phyloP scores from a whole-genome alignment of 768 basidiomycete genomes.

The Coprinopsis cinerea region DNA sequence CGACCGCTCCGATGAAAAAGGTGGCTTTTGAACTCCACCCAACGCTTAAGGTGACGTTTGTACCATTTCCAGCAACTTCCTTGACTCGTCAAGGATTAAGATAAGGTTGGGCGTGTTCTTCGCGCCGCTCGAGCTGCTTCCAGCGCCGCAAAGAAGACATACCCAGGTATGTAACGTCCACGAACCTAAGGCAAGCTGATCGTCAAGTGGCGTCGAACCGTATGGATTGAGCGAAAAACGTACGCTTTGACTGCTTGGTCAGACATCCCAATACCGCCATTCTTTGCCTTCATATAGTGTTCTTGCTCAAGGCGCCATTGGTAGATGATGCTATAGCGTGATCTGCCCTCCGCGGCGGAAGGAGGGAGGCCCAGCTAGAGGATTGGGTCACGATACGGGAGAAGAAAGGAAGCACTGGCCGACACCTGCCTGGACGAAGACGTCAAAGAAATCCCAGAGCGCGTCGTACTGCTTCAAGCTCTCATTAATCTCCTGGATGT shows the following conservation, averaged over 20 bases:
- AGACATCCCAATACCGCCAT: conserved; percentile 86
- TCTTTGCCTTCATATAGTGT: conserved; percentile 76
- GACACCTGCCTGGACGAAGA: conserved; percentile 65
- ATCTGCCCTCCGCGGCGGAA: conserved; percentile 19
- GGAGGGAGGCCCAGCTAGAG: conserved; percentile 26
- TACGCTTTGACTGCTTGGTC: conserved; percentile 68
- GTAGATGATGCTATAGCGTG: conserved; percentile 58
- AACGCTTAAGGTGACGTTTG: no score
- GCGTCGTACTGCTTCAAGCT: conserved; percentile 51
- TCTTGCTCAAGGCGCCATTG: conserved; percentile 90
- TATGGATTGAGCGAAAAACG: conserved; percentile 24
- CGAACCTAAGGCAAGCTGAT: conserved; percentile 47
- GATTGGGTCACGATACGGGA: background rate
- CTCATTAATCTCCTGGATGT: conserved; percentile 61
- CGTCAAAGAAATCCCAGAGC: conserved; percentile 68
- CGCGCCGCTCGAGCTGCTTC: no score
- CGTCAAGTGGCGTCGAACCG: background rate
- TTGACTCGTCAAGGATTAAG: no score
- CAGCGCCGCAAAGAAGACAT: conserved; percentile 17
- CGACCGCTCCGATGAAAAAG: no score
- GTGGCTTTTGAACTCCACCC: no score
- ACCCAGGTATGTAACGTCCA: conserved; percentile 70
- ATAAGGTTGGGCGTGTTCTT: no score
- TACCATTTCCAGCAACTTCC: no score
- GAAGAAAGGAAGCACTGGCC: conserved; percentile 2